Evolutionary conservation across 306 rosid genomes (phyloP), one percentile per base, ranked within the genome.

Genomic region (Corylus heterophylla): DNA sequence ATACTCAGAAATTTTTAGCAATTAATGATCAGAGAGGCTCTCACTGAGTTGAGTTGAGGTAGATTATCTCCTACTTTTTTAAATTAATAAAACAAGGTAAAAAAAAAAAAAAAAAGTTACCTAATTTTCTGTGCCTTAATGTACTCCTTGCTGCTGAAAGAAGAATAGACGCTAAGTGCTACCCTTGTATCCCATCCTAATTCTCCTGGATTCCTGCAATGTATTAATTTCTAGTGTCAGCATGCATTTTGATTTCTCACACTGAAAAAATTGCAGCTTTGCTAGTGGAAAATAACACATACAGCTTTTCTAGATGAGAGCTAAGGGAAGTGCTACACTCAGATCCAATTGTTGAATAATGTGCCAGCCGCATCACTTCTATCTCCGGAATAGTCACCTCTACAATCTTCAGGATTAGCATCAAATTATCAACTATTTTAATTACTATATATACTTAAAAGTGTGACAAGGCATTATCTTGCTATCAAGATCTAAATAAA

Each of bases 141-240:
- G 67, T 94, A 94, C 85, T 94, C 97, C 76, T 88, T 82, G 87
- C 96, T 58, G 79, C 90, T 89, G 85, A 94, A 94, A 76, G 93
- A 42, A 78, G 93, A 90, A 72, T 94, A 94, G 49, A 89, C 89
- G 69, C 87, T 87, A 66, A 90, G 97, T 74, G 89, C 98, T 48
- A 92, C 89, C 76, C 97, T 92, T 76, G 87, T 88, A 91, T 94
- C 98, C 97, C 98, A 89, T 86, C 98, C 98, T 73, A 88, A 64
- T 83, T 88, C 89, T 78, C 92, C 82, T 78, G 70, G 86, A 80
- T 86, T 78, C 87, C 98, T 94, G 85, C 55, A 70, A 75, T 70
- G 75, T 76, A 44, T 67, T 31, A 31, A 31, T 2, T 82, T 74
- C 56, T 18, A 74, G 49, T 73, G 74, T 92, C 86, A 88, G 89